Conservation (phyloP, 2,329 filamentous ascomycete genomes). For the Furcasterigmium sp. region DNA sequence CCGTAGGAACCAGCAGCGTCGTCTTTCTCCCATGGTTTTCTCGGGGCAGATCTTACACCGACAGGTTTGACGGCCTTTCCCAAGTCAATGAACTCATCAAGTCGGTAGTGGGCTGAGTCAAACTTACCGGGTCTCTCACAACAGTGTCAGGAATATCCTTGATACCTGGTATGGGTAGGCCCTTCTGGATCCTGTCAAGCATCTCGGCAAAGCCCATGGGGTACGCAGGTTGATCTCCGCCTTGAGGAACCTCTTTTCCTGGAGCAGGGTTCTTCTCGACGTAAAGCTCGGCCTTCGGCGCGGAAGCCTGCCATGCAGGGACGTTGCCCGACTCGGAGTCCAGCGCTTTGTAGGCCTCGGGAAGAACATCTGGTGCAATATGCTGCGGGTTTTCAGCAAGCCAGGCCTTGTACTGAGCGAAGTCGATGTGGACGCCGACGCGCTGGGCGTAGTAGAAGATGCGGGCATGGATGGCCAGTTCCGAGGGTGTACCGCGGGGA, state of each 20-base stretch:
- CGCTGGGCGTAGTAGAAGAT: conserved; percentile 58
- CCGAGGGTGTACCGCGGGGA: conserved; percentile 43
- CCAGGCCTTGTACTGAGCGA: conserved; percentile 64
- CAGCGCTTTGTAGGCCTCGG: conserved; percentile 21
- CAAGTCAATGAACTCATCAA: no score
- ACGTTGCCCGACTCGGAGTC: conserved; percentile 5
- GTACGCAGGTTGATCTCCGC: conserved; percentile 59
- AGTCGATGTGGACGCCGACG: conserved; percentile 53
- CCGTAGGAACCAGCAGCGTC: conserved; percentile 2
- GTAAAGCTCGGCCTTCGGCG: conserved; percentile 41
- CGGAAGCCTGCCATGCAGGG: conserved; percentile 43
- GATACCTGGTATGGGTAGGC: conserved; percentile 81
- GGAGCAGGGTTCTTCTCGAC: conserved; percentile 29
- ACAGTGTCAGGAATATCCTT: conserved; percentile 80
- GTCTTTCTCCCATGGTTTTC: conserved; percentile 75
- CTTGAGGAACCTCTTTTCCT: conserved; percentile 4
- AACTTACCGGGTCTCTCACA: conserved; percentile 60
- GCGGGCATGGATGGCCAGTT: conserved; percentile 61
- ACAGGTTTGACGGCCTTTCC: conserved; percentile 39
- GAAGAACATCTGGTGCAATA: conserved; percentile 27
- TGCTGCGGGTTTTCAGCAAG: conserved; percentile 31
- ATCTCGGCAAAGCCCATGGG: conserved; percentile 82
- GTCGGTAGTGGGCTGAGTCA: background rate
- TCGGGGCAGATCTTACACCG: conserved; percentile 40
- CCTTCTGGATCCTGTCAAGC: conserved; percentile 76